A percentile compares a stretch with the other conserved stretches of the same genome.
Evolutionary conservation across 371 early-diverging fungal species (phyloP).

Genomic region (Apophysomyces variabilis): DNA sequence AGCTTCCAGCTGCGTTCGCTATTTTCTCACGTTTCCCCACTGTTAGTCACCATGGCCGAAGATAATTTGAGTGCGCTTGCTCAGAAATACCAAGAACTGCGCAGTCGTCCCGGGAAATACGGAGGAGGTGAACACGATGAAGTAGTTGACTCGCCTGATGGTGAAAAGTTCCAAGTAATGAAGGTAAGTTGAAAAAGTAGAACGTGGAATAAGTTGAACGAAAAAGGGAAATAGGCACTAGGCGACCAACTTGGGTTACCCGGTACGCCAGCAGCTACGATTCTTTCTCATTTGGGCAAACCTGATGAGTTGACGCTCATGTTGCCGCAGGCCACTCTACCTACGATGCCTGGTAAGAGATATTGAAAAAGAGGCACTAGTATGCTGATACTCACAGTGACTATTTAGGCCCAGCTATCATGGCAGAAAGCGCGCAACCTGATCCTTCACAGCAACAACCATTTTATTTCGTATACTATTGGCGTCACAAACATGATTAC

Average conservation of each 20-base stretch:
- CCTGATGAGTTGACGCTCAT: conserved; percentile 59
- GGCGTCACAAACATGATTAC: conserved; percentile 68
- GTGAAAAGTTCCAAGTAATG: conserved; percentile 58
- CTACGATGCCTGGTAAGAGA: conserved; percentile 46
- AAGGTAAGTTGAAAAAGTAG: conserved; percentile 28
- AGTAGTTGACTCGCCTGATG: conserved; percentile 57
- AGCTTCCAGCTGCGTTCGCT: not conserved
- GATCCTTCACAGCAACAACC: conserved; percentile 23
- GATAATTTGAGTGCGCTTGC: conserved; percentile 42
- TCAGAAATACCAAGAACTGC: conserved; percentile 45
- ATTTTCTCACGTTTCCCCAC: not conserved
- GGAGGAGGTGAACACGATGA: conserved; percentile 52
- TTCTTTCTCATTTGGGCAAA: conserved; percentile 50
- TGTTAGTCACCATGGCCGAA: conserved; percentile 22
- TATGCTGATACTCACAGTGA: conserved; percentile 10
- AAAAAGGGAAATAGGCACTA: conserved; percentile 27
- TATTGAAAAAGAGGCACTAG: not conserved
- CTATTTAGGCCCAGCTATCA: conserved; percentile 25
- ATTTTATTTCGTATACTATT: conserved; percentile 63
- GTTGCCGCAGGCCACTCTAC: conserved; percentile 27
- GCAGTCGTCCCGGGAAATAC: conserved; percentile 56
- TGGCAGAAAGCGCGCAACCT: conserved; percentile 16
- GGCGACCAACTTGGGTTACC: conserved; percentile 49
- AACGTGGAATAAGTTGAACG: not conserved
- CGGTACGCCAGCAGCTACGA: conserved; percentile 47